Base-by-base conservation (phyloP, 2,329 filamentous ascomycete species). In the Helminthosporium solani region DNA sequence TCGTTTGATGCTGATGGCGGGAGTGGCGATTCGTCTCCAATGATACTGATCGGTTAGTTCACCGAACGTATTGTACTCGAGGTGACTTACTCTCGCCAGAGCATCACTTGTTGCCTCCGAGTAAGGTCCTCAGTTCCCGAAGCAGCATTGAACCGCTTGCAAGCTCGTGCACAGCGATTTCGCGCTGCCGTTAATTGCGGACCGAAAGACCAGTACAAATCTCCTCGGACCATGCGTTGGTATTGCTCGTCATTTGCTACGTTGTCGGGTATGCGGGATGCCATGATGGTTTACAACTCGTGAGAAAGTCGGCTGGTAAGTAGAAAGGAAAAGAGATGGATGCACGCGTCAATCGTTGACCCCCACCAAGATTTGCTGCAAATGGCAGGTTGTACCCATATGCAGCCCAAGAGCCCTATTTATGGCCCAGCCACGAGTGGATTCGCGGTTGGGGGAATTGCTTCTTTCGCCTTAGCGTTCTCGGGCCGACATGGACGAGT, bases 61-160 rank as follows among this genome's bases (percentile, higher is more conserved):
- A 20, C 3, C 15, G 28, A 23, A 20, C 9, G 16, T 12, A 19
- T 19, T 14, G 19, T 6, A 1, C 21, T 16, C 4, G 16, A n/a
- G 19, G 5, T 16, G 23, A n/a, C 42, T n/a, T 20, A 44, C 42
- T 44, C 35, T 44, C 42, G 28, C 42, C 42, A 44, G 16, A 44
- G 30, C n/a, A 18, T 28, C 2, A 44, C 42, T 30, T 44, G 42
- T n/a, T 40, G 34, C 11, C 42, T 23, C 11, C 42, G 25, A 6
- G 42, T 40, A 20, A 36, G 34, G 33, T 39, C 42, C 15, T 44
- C 42, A 6, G 5, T 9, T 25, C 23, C 23, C 6, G 23, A 25
- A 7, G 42, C 42, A 11, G 34, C 35, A 16, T 44, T 44, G 36
- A 38, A 44, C 27, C 36, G 37, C 15, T 28, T 31, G 35, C 42